These are phyloP conservation scores for Cantharellus cinnabarinus DNA, from an alignment of 768 basidiomycete species.

Conservation along the genomic window DNA sequence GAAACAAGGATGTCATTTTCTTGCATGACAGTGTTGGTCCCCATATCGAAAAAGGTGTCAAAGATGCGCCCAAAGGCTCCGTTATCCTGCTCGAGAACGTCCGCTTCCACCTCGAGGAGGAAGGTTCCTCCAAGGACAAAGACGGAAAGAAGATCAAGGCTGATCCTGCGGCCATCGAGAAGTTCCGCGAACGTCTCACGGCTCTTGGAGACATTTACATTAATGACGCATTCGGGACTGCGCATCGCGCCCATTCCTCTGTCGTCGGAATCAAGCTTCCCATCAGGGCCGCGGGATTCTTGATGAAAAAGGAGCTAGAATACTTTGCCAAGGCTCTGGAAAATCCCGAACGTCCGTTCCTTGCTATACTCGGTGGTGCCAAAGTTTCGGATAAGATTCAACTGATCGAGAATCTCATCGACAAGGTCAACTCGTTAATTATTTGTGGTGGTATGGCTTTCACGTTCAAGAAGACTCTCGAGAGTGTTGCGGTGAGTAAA, in stretches of 20 bases:
- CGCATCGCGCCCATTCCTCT: slow-evolving; percentile 93
- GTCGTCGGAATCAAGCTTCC: slow-evolving; percentile 94
- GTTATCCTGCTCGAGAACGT: slow-evolving; percentile 91
- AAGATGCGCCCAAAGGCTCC: slow-evolving; percentile 40
- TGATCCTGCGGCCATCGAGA: slow-evolving; percentile 52
- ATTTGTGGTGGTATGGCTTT: slow-evolving; percentile 98
- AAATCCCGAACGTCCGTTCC: slow-evolving; percentile 83
- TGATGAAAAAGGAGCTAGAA: slow-evolving; percentile 97
- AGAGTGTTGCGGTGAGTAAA: slow-evolving; percentile 39
- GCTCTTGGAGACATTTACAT: slow-evolving; percentile 88
- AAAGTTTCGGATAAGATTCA: slow-evolving; percentile 99
- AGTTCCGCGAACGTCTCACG: slow-evolving; percentile 78
- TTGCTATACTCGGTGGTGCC: slow-evolving; percentile 94
- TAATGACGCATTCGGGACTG: slow-evolving; percentile 98
- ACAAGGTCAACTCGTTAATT: slow-evolving; percentile 87
- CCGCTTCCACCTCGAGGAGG: slow-evolving; percentile 96
- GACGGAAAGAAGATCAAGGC: slow-evolving; percentile 93
- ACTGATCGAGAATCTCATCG: slow-evolving; percentile 96
- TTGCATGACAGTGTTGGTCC: slow-evolving; percentile 68
- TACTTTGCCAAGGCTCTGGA: slow-evolving; percentile 97
- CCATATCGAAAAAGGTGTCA: slow-evolving; percentile 62
- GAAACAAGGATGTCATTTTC: slow-evolving; percentile 51
- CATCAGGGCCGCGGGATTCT: slow-evolving; percentile 83
- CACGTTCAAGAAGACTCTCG: slow-evolving; percentile 91
- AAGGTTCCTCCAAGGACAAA: slow-evolving; percentile 83